These are phyloP conservation scores for Xylaria sp. DNA, from an alignment of 495 filamentous ascomycete species.

Conservation along the genomic window DNA sequence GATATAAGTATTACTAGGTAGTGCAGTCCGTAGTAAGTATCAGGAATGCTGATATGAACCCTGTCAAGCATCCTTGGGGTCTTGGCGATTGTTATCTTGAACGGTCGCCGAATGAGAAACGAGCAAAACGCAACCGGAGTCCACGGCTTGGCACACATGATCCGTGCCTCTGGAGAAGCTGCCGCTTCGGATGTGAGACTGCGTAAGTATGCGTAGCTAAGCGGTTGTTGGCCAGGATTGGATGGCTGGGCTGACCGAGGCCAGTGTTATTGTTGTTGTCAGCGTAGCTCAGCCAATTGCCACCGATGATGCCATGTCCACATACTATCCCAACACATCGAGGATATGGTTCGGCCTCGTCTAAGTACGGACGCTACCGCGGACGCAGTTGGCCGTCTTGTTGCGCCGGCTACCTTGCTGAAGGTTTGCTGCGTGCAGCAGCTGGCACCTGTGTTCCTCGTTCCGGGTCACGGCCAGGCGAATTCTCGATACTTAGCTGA, in stretches of 20 bases:
- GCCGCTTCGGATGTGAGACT: not conserved
- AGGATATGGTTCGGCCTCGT: slow-evolving; percentile 4
- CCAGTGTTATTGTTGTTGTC: too few relatives aligned
- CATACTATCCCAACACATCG: not conserved
- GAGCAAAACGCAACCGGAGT: not conserved
- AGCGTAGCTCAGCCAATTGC: not conserved
- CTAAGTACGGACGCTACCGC: not conserved
- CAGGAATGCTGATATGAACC: not conserved
- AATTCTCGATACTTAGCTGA: not conserved
- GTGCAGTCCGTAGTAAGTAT: not conserved
- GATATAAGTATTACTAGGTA: too few relatives aligned
- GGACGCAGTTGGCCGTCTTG: not conserved
- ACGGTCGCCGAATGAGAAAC: slow-evolving; percentile 15
- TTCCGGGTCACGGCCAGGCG: not conserved
- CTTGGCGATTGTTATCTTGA: slow-evolving; percentile 14
- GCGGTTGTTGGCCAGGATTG: not conserved
- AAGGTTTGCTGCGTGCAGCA: slow-evolving; percentile 9
- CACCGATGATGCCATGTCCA: slow-evolving; percentile 11
- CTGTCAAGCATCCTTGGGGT: not conserved
- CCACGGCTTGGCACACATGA: slow-evolving; percentile 19
- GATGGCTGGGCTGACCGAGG: slow-evolving; percentile 10
- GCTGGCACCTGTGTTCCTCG: not conserved
- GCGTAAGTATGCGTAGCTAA: too few relatives aligned
- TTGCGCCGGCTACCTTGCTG: not conserved
- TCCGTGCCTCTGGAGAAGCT: slow-evolving; percentile 2